Conservation (phyloP, 805 yeast genomes). For the Candida insectorum region DNA sequence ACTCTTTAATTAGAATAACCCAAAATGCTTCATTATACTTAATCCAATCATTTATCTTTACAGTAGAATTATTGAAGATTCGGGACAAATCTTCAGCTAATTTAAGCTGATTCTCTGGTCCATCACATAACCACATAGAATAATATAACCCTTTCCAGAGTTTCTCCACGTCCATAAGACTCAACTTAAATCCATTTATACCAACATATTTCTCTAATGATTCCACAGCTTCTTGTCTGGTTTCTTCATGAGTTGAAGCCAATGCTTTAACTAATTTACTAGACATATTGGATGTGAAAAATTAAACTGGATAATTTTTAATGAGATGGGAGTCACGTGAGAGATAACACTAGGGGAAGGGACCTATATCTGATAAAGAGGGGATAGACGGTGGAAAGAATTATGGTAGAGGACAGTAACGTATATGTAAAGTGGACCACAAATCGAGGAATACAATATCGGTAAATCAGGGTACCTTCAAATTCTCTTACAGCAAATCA, state of each 20-base stretch:
- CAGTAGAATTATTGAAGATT: conserved; percentile 44
- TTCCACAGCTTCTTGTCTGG: conserved; percentile 50
- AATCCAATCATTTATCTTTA: conserved; percentile 16
- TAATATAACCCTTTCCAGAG: conserved; percentile 95
- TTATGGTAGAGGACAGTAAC: too few species aligned
- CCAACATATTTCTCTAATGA: conserved; percentile 11
- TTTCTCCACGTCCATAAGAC: conserved; percentile 63
- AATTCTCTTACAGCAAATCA: too few species aligned
- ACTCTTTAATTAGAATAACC: conserved; percentile 72
- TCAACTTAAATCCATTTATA: conserved; percentile 40
- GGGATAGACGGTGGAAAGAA: too few species aligned
- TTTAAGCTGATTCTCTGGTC: conserved; percentile 87
- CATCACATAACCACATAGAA: conserved; percentile 95
- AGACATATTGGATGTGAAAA: conserved; percentile 8
- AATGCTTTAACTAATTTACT: conserved; percentile 67
- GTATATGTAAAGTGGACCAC: too few species aligned
- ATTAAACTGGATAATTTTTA: too few species aligned
- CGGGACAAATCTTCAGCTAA: conserved; percentile 71
- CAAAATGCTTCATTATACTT: conserved; percentile 74
- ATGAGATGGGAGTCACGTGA: too few species aligned
- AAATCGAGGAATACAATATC: too few species aligned
- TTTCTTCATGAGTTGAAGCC: conserved; percentile 77
- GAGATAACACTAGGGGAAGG: too few species aligned
- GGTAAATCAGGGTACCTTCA: too few species aligned
- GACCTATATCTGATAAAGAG: too few species aligned